A percentile compares a stretch with the other conserved stretches of the same genome.
phyloP scores from a whole-genome alignment of 176 grass and related monocot species.

The Dendrocalamus sinicus region DNA sequence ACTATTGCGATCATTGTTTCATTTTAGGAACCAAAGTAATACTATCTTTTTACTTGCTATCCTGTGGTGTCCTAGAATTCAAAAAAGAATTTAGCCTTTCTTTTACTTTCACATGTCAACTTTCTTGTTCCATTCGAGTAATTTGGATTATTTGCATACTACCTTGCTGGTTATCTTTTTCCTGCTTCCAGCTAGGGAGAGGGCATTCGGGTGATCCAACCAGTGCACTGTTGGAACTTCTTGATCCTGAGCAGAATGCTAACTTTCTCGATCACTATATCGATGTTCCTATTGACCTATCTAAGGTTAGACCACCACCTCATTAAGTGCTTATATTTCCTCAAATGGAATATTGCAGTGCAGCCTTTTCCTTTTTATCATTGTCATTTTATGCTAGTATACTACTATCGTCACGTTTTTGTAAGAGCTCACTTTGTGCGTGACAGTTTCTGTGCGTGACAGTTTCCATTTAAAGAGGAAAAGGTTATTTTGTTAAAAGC shows the following conservation, averaged over 20 bases:
- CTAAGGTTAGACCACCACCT: background rate
- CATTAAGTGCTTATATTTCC: background rate
- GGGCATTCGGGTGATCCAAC: no score
- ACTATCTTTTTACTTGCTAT: conserved; percentile 15
- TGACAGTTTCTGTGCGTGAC: background rate
- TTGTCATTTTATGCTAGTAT: background rate
- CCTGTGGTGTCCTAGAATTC: background rate
- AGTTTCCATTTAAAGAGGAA: conserved; percentile 13
- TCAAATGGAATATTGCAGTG: no score
- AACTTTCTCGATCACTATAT: no score
- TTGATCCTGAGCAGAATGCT: conserved; percentile 26
- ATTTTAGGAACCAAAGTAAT: conserved; percentile 15
- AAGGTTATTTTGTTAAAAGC: conserved; percentile 17
- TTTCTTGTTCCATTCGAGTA: conserved; percentile 7
- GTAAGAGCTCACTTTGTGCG: conserved; percentile 14
- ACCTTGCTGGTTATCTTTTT: conserved; percentile 7
- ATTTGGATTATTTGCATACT: background rate
- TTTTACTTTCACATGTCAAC: background rate
- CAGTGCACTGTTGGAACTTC: no score
- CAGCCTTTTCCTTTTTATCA: background rate
- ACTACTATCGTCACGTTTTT: background rate
- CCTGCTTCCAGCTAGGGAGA: background rate
- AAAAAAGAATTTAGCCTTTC: background rate
- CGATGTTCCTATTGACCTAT: no score
- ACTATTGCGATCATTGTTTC: conserved; percentile 3